These are phyloP conservation scores for Liquidambar formosana DNA, from an alignment of 164 flowering plant species.

Conservation along the genomic window DNA sequence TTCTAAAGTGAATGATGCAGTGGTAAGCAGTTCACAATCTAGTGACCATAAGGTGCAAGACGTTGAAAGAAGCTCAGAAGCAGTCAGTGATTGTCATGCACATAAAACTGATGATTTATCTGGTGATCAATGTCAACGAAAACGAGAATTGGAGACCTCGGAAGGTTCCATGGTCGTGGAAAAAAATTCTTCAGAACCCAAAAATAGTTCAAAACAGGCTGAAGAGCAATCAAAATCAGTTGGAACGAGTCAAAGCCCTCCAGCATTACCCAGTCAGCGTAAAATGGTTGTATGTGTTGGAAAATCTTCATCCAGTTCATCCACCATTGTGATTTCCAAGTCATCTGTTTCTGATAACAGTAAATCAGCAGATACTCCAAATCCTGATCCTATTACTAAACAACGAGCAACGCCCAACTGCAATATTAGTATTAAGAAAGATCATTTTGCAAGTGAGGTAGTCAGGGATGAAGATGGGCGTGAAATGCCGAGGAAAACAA, in stretches of 20 bases:
- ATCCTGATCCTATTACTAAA: constrained; percentile 27
- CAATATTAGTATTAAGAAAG: constrained; percentile 39
- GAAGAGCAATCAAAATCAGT: constrained; percentile 36
- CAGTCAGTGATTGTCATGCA: constrained; percentile 18
- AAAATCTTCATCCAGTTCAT: constrained; percentile 45
- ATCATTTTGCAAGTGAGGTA: constrained; percentile 22
- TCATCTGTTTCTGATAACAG: constrained; percentile 34
- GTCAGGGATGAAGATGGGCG: constrained; percentile 39
- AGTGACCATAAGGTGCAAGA: constrained; percentile 31
- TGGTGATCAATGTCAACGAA: constrained; percentile 22
- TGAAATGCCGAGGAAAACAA: constrained; percentile 30
- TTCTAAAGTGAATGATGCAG: constrained; percentile 23
- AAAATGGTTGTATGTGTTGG: constrained; percentile 42
- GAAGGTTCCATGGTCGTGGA: constrained; percentile 27
- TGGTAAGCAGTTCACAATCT: constrained; percentile 17
- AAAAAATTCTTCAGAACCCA: constrained; percentile 39
- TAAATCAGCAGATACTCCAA: constrained; percentile 31
- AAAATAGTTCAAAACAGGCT: constrained; percentile 25
- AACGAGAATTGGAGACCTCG: constrained; percentile 29
- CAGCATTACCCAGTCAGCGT: constrained; percentile 29
- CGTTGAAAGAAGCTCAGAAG: constrained; percentile 30
- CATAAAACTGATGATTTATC: constrained; percentile 28
- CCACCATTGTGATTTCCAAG: constrained; percentile 29
- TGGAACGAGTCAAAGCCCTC: constrained; percentile 20
- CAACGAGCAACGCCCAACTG: constrained; percentile 32